Base-by-base conservation (phyloP, 495 filamentous ascomycete species). In the Penicillium turbatum region DNA sequence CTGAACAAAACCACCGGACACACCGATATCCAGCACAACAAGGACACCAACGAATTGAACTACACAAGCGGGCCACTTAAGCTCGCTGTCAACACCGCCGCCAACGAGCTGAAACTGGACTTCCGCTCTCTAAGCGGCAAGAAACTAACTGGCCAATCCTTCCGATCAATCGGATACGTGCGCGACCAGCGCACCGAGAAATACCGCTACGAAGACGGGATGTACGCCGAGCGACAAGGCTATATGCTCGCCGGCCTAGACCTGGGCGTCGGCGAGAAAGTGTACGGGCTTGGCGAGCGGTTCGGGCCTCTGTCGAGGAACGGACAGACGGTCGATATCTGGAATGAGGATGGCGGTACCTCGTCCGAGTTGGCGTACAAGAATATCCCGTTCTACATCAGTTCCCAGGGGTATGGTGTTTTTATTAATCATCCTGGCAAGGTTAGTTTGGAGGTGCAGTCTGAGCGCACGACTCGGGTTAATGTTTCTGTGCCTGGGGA, bases 271-370 rank as follows among this genome's bases (percentile, higher is more conserved):
- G 81, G 84, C 16, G 86, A 89, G 66, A 79, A 81, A 2, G 71
- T 90, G 9, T 85, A 86, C 64, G 84, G 86, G 0, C 78, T 88
- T 0, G 86, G 85, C 2, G 84, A 88, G 62, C 74, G 86, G 13
- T 90, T 90, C 54, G 85, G 85, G 0, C 77, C 82, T 1, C 84
- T 87, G 50, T 82, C 83, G 56, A 87, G 86, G 63, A 83, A 87
- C 30, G 86, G 86, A 8, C 84, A 88, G 64, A 74, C 72, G 5
- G 73, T 90, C 2, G 76, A 79, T 47, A 77, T 89, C 16, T 88
- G 85, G 83, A 88, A 88, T 51, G 81, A 82, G 30, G 86, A 90
- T 56, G 86, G 86, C 2, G 86, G 85, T 8, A 88, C 86, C 15
- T 84, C 79, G 0, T 82, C 78, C 15, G 85, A 88, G 45, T 77